Conservation (phyloP, 306 rosid genomes). For the Medicago arabica region DNA sequence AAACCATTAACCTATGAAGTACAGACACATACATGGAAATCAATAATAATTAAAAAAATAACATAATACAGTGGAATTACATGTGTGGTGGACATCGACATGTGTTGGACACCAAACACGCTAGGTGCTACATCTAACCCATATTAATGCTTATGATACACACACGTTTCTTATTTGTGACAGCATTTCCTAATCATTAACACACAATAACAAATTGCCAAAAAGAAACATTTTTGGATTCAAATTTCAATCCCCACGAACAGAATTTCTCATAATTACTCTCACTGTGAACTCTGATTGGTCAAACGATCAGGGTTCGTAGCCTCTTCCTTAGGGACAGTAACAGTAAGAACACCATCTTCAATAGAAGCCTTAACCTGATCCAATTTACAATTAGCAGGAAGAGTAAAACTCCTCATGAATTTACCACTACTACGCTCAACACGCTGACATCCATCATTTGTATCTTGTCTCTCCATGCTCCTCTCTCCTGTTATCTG, state of each 20-base stretch:
- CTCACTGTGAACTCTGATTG: constrained; percentile 6
- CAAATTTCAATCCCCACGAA: neutral
- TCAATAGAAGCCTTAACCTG: constrained; percentile 42
- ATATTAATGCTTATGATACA: neutral
- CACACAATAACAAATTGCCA: neutral
- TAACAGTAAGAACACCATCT: constrained; percentile 48
- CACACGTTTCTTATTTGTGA: neutral
- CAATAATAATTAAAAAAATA: too few relatives aligned
- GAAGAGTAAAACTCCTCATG: constrained; percentile 47
- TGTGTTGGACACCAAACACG: too few relatives aligned
- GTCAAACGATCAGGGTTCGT: neutral
- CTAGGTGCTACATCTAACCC: too few relatives aligned
- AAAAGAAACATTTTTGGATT: neutral
- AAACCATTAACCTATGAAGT: neutral
- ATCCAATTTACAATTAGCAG: constrained; percentile 37
- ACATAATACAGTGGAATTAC: too few relatives aligned
- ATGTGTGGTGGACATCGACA: too few relatives aligned
- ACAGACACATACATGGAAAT: too few relatives aligned
- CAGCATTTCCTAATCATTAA: neutral
- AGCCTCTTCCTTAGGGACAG: constrained; percentile 35
- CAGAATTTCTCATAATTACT: neutral
- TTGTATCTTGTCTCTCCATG: constrained; percentile 14
- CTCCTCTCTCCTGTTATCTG: constrained; percentile 49
- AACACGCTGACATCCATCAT: constrained; percentile 3
- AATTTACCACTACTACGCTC: constrained; percentile 42